These are phyloP conservation scores for Pugionium cornutum DNA, from an alignment of 345 rosid genomes.

Conservation along the genomic window DNA sequence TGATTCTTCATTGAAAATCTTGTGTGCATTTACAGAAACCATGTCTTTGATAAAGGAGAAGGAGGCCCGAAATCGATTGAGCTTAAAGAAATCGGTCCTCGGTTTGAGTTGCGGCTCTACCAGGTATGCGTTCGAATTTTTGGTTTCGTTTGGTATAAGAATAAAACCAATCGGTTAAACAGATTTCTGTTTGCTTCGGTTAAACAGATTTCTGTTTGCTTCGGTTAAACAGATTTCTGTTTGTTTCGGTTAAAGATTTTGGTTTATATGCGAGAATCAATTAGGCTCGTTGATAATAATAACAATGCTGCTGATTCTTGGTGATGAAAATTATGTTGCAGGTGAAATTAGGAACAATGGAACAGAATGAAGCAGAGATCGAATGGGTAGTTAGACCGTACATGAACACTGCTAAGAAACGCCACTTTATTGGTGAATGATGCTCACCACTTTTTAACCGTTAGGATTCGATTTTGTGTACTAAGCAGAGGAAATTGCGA, in stretches of 20 bases:
- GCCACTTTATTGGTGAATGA: conserved; percentile 66
- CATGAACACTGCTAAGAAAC: conserved; percentile 81
- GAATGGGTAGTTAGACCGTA: conserved; percentile 86
- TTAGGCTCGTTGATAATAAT: neutral
- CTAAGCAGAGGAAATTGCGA: too few species aligned
- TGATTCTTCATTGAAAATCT: conserved; percentile 5
- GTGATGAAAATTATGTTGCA: conserved; percentile 32
- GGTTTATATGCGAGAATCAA: neutral
- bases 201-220: neutral
- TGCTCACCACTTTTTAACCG: conserved; percentile 3
- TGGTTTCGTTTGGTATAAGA: neutral
- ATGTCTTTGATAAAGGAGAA: conserved; percentile 66
- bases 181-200: neutral
- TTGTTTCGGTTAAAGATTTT: neutral
- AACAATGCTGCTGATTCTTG: neutral
- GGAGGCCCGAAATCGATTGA: conserved; percentile 84
- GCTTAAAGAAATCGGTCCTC: conserved; percentile 87
- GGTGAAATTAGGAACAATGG: conserved; percentile 82
- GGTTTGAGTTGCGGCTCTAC: conserved; percentile 84
- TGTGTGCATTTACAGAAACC: conserved; percentile 57
- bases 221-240: neutral
- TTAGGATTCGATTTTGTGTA: too few species aligned
- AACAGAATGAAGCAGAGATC: conserved; percentile 76
- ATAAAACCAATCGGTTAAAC: neutral
- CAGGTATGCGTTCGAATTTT: conserved; percentile 49